Percentiles rank a stretch among this genome's conserved stretches.
These are phyloP conservation scores for Glycine soja DNA, from an alignment of 306 rosid genomes.

Conservation along the genomic window DNA sequence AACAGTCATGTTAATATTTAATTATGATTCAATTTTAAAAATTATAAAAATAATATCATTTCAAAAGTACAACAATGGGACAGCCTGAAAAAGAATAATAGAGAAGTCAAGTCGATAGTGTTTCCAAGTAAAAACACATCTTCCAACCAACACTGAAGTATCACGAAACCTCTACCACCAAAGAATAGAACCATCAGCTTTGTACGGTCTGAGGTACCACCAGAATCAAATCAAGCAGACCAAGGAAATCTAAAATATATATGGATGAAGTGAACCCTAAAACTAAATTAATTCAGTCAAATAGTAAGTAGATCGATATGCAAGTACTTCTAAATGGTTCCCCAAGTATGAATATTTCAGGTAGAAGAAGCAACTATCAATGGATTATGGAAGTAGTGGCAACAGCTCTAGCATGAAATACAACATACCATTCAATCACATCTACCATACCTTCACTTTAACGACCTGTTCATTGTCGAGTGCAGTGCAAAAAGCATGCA, in stretches of 20 bases:
- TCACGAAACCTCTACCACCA: not conserved
- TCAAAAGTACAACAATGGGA: no score
- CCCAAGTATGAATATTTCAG: constrained; percentile 8
- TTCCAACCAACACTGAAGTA: not conserved
- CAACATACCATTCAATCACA: not conserved
- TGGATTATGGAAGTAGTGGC: not conserved
- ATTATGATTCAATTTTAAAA: no score
- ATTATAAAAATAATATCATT: no score
- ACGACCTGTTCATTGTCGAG: constrained; percentile 44
- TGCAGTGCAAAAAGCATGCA: constrained; percentile 52
- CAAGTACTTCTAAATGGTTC: not conserved
- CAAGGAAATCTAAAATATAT: not conserved
- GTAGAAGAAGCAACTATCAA: not conserved
- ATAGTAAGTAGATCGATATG: not conserved
- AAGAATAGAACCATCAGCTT: not conserved
- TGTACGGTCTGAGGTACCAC: not conserved
- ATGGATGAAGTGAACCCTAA: constrained; percentile 3
- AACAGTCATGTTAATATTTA: no score
- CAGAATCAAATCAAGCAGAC: not conserved
- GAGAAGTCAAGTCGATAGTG: no score
- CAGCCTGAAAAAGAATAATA: no score
- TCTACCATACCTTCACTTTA: constrained; percentile 49
- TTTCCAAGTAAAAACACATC: not conserved
- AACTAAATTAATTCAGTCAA: constrained; percentile 22
- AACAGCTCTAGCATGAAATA: not conserved